These are phyloP conservation scores for Candida dajiaensis DNA, from an alignment of 805 yeast species.

Conservation along the genomic window DNA sequence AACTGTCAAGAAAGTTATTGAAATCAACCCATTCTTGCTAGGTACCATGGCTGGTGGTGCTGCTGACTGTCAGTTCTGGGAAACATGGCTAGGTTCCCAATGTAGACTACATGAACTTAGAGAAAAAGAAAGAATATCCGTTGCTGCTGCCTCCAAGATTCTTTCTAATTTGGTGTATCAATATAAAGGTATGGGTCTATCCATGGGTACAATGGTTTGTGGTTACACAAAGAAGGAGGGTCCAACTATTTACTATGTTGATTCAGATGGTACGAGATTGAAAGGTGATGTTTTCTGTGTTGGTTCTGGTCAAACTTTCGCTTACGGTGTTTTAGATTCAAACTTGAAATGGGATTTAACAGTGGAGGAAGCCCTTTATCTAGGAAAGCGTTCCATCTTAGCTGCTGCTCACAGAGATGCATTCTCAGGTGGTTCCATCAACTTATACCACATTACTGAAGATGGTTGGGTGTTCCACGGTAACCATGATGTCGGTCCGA, in stretches of 20 bases:
- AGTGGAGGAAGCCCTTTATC: constrained; percentile 87
- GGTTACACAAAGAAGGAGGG: constrained; percentile 95
- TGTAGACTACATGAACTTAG: constrained; percentile 92
- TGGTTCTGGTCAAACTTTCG: constrained; percentile 98
- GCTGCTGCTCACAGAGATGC: constrained; percentile 99
- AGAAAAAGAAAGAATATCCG: constrained; percentile 91
- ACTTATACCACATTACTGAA: constrained; percentile 88
- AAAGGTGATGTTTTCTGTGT: constrained; percentile 95
- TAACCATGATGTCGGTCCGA: constrained; percentile 83
- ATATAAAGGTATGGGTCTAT: constrained; percentile 96
- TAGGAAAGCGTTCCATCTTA: constrained; percentile 91
- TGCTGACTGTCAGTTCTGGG: constrained; percentile 99
- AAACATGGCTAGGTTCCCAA: constrained; percentile 96
- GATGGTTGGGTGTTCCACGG: constrained; percentile 96
- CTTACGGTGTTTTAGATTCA: constrained; percentile 95
- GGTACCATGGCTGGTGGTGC: constrained; percentile 99
- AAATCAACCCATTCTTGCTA: constrained; percentile 87
- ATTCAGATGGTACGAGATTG: constrained; percentile 93
- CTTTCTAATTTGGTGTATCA: constrained; percentile 83
- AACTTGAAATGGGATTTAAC: constrained; percentile 87
- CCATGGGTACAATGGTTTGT: constrained; percentile 99
- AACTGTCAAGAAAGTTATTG: constrained; percentile 94
- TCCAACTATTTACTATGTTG: constrained; percentile 93
- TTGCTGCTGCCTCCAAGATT: constrained; percentile 95
- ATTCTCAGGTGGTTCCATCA: constrained; percentile 93